phyloP scores from a whole-genome alignment of 2,329 filamentous ascomycete species.

The Mariannaea sp. region DNA sequence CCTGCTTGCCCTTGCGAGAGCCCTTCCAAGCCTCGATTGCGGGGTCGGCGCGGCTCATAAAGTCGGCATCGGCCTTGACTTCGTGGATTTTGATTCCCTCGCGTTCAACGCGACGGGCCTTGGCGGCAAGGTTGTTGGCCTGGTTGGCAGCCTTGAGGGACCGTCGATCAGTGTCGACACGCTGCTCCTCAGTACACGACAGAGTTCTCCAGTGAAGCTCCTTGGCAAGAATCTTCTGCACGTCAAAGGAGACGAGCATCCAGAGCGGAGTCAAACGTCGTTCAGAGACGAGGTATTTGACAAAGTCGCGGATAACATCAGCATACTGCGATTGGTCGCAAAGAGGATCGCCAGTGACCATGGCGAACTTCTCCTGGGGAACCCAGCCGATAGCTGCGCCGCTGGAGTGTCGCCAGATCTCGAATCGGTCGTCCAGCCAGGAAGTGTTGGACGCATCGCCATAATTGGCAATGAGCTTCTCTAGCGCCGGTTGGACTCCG shows the following conservation, averaged over 20 bases:
- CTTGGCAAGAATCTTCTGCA: slow-evolving; percentile 79
- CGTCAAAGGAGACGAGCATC: slow-evolving; percentile 80
- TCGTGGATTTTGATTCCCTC: slow-evolving; percentile 84
- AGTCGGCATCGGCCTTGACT: slow-evolving; percentile 69
- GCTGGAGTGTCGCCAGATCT: slow-evolving; percentile 84
- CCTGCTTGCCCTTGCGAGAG: slow-evolving; percentile 79
- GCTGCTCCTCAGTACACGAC: slow-evolving; percentile 87
- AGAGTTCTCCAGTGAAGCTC: slow-evolving; percentile 87
- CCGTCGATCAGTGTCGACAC: slow-evolving; percentile 76
- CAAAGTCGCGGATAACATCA: slow-evolving; percentile 73
- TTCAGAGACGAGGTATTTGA: slow-evolving; percentile 75
- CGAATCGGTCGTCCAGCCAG: slow-evolving; percentile 87
- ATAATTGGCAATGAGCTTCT: slow-evolving; percentile 92
- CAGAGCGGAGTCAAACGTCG: slow-evolving; percentile 77
- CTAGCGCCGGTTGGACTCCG: slow-evolving; percentile 71
- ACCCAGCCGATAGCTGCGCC: slow-evolving; percentile 88
- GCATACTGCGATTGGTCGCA: slow-evolving; percentile 79
- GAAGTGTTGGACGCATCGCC: slow-evolving; percentile 93
- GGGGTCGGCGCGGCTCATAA: slow-evolving; percentile 71
- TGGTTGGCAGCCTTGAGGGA: slow-evolving; percentile 51
- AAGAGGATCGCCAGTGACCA: slow-evolving; percentile 85
- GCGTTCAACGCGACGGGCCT: slow-evolving; percentile 78
- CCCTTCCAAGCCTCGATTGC: slow-evolving; percentile 80
- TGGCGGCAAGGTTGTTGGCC: slow-evolving; percentile 63
- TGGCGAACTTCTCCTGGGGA: slow-evolving; percentile 74